A percentile compares a stretch with the other conserved stretches of the same genome.
These are phyloP conservation scores for Saccharata proteae DNA, from an alignment of 2,329 filamentous ascomycete genomes.

Conservation along the genomic window DNA sequence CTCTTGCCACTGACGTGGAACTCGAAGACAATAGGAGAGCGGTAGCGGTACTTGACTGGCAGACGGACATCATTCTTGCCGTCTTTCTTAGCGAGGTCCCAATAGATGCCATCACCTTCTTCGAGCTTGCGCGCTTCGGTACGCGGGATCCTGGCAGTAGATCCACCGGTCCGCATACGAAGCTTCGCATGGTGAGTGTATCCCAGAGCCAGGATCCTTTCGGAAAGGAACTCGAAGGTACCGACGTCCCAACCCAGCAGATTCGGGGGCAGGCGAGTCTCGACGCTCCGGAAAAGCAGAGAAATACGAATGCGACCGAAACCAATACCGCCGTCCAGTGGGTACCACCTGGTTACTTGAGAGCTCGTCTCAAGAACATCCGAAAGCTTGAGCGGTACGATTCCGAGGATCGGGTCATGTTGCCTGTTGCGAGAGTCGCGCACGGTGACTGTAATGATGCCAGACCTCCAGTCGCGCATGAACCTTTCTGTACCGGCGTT, in stretches of 20 bases:
- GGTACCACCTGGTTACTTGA: slow-evolving; percentile 85
- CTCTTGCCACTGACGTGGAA: slow-evolving; percentile 61
- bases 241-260: slow-evolving; percentile 93
- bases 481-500: slow-evolving; percentile 93
- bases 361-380: slow-evolving; percentile 82
- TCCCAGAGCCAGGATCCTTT: slow-evolving; percentile 52
- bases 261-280: slow-evolving; percentile 69
- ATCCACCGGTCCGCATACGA: slow-evolving; percentile 72
- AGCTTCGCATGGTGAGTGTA: slow-evolving; percentile 57
- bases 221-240: slow-evolving; percentile 75
- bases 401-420: slow-evolving; percentile 87
- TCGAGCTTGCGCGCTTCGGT: slow-evolving; percentile 47
- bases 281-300: slow-evolving; percentile 78
- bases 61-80: slow-evolving; percentile 52
- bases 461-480: slow-evolving; percentile 82
- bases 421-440: slow-evolving; percentile 81
- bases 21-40: slow-evolving; percentile 81
- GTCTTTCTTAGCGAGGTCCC: slow-evolving; percentile 41
- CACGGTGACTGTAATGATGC: slow-evolving; percentile 75
- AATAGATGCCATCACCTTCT: slow-evolving; percentile 49
- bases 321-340: slow-evolving; percentile 83
- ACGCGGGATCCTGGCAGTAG: slow-evolving; percentile 56
- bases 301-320: slow-evolving; percentile 85
- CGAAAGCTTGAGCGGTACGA: slow-evolving; percentile 76
- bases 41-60: slow-evolving; percentile 81